Evolutionary conservation across 2,329 filamentous ascomycete species (phyloP).

Genomic region (Penicillium brasilianum): DNA sequence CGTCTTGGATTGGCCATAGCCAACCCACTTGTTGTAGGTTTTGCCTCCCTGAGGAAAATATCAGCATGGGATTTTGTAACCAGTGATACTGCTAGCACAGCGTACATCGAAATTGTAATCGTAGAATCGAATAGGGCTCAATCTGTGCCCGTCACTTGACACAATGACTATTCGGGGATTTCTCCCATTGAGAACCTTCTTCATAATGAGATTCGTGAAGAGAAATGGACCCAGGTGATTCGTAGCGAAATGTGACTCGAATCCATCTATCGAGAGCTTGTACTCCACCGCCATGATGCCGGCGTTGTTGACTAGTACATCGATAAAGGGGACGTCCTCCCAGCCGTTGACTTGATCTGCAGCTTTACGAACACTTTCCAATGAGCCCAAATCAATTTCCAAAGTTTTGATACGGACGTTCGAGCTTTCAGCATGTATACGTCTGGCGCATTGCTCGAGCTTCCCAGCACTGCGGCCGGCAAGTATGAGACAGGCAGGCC

Average conservation of each 20-base stretch:
- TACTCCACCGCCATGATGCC: slow-evolving; percentile 45
- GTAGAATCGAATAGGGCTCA: slow-evolving; percentile 50
- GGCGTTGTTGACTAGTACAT: slow-evolving; percentile 53
- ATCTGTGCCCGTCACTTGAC: slow-evolving; percentile 51
- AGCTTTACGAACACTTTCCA: slow-evolving; percentile 38
- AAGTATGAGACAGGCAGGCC: slow-evolving; percentile 45
- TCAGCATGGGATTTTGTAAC: background rate
- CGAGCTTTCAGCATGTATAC: slow-evolving; percentile 28
- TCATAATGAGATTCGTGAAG: slow-evolving; percentile 47
- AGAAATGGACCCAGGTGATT: slow-evolving; percentile 50
- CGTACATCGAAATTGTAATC: slow-evolving; percentile 53
- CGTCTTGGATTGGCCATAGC: slow-evolving; percentile 54
- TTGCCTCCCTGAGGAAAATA: slow-evolving; percentile 27
- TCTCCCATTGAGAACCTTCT: slow-evolving; percentile 34
- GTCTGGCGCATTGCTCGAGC: slow-evolving; percentile 36
- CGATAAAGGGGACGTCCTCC: slow-evolving; percentile 38
- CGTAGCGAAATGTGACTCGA: slow-evolving; percentile 46
- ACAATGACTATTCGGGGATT: slow-evolving; percentile 51
- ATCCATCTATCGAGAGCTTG: slow-evolving; percentile 38
- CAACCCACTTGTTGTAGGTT: slow-evolving; percentile 40
- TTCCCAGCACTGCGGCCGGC: slow-evolving; percentile 45
- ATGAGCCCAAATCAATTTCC: slow-evolving; percentile 42
- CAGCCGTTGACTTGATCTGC: slow-evolving; percentile 38
- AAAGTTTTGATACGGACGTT: slow-evolving; percentile 32
- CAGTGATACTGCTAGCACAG: background rate